These are phyloP conservation scores for Astragalus glycyphyllos DNA, from an alignment of 306 rosid genomes.

Conservation along the genomic window DNA sequence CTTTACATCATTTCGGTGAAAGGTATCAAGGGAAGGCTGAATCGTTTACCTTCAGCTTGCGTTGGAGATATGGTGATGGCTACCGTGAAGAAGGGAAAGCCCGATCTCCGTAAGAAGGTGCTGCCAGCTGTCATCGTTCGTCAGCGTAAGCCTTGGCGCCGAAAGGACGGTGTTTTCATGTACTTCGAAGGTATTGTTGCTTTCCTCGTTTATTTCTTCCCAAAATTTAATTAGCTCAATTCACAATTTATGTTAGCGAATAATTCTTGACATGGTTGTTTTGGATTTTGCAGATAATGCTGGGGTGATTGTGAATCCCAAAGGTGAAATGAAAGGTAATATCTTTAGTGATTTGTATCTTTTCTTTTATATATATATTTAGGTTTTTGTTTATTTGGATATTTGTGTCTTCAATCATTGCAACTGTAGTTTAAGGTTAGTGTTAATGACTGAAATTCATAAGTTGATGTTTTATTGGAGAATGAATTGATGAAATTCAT, in stretches of 20 bases:
- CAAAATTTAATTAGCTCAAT: no score
- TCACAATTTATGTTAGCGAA: neutral
- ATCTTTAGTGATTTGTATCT: neutral
- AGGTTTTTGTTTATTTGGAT: neutral
- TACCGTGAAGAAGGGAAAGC: slow-evolving; percentile 90
- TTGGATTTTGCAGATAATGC: slow-evolving; percentile 67
- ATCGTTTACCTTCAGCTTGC: slow-evolving; percentile 87
- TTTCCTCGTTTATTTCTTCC: no score
- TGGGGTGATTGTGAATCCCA: slow-evolving; percentile 87
- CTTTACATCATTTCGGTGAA: slow-evolving; percentile 89
- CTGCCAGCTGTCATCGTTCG: slow-evolving; percentile 87
- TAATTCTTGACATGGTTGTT: neutral
- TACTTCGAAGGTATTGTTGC: slow-evolving; percentile 70
- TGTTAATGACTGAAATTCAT: neutral
- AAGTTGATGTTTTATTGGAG: neutral
- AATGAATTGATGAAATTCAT: no score
- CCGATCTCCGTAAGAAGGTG: slow-evolving; percentile 92
- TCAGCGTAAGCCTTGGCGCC: slow-evolving; percentile 92
- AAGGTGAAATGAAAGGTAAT: slow-evolving; percentile 91
- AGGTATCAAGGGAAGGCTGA: slow-evolving; percentile 86
- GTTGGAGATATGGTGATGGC: slow-evolving; percentile 99
- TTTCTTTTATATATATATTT: neutral
- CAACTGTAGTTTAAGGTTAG: neutral
- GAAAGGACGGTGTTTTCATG: slow-evolving; percentile 97
- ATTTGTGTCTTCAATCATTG: neutral